A percentile compares a stretch with the other conserved stretches of the same genome.
phyloP scores from a whole-genome alignment of 495 filamentous ascomycete genomes.

The Talaromyces wortmannii region DNA sequence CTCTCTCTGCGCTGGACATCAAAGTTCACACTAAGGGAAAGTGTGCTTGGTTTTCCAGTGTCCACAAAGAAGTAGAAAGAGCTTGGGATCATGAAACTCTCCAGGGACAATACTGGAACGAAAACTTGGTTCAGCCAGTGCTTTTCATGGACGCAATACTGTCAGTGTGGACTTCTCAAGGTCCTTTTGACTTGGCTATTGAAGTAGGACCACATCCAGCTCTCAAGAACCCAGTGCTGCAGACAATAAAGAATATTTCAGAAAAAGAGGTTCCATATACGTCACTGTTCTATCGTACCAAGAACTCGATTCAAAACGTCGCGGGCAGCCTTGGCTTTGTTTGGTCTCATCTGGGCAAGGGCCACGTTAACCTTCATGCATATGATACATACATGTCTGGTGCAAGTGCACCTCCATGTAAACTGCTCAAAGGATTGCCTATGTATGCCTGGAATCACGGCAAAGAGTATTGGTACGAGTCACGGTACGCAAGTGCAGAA shows the following conservation, averaged over 20 bases:
- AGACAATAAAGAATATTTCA: constrained; percentile 14
- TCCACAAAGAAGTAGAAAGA: neutral
- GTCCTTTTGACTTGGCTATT: constrained; percentile 26
- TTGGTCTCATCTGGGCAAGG: constrained; percentile 33
- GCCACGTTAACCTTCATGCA: constrained; percentile 2
- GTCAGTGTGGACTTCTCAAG: constrained; percentile 16
- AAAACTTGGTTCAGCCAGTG: constrained; percentile 47
- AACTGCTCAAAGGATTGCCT: constrained; percentile 25
- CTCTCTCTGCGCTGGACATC: no score
- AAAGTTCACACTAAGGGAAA: no score
- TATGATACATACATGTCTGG: constrained; percentile 10
- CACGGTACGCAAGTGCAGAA: constrained; percentile 19
- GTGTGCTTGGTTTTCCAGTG: constrained; percentile 1
- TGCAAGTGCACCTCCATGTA: neutral
- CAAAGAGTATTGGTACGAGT: constrained; percentile 34
- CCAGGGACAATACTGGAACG: constrained; percentile 38
- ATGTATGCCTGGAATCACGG: constrained; percentile 42
- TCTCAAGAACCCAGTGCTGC: constrained; percentile 28
- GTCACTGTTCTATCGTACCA: constrained; percentile 23
- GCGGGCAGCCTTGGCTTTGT: constrained; percentile 37
- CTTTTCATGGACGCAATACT: constrained; percentile 41
- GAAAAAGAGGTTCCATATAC: constrained; percentile 25
- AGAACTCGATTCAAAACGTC: constrained; percentile 27
- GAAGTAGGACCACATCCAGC: constrained; percentile 45
- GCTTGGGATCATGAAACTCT: constrained; percentile 4